These are phyloP conservation scores for Prunus persica DNA, from an alignment of 306 rosid genomes.

Conservation along the genomic window DNA sequence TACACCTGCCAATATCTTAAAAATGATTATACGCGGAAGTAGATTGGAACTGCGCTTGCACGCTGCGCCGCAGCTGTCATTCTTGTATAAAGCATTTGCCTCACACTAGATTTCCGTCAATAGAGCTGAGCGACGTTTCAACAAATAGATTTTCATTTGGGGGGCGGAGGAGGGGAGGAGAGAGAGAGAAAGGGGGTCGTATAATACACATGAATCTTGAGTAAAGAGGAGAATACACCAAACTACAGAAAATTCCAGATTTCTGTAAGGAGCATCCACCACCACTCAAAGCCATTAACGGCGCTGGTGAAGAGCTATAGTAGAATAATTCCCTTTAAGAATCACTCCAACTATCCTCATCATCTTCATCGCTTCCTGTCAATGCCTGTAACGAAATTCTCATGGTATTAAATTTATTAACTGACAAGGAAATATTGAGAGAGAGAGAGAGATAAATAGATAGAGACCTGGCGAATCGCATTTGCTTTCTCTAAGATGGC, in stretches of 20 bases:
- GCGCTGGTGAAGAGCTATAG: constrained; percentile 7
- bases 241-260: constrained; percentile 19
- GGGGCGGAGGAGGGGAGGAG: background rate
- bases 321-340: constrained; percentile 32
- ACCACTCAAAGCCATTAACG: constrained; percentile 18
- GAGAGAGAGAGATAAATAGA: background rate
- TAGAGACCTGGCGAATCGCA: constrained; percentile 86
- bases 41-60: constrained; percentile 38
- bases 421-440: background rate
- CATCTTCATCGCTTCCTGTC: constrained; percentile 91
- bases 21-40: constrained; percentile 16
- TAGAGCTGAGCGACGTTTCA: constrained; percentile 7
- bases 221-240: constrained; percentile 28
- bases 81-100: constrained; percentile 27
- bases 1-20: constrained; percentile 44
- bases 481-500: constrained; percentile 92
- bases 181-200: constrained; percentile 10
- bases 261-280: constrained; percentile 15
- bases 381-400: constrained; percentile 52
- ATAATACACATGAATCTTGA: constrained; percentile 41
- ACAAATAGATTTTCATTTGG: constrained; percentile 15
- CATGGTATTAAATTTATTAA: background rate
- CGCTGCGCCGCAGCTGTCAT: constrained; percentile 29
- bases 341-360: constrained; percentile 81
- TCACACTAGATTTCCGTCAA: constrained; percentile 13